These are phyloP conservation scores for Sporothrix curviconia DNA, from an alignment of 2,329 filamentous ascomycete species.

Conservation along the genomic window DNA sequence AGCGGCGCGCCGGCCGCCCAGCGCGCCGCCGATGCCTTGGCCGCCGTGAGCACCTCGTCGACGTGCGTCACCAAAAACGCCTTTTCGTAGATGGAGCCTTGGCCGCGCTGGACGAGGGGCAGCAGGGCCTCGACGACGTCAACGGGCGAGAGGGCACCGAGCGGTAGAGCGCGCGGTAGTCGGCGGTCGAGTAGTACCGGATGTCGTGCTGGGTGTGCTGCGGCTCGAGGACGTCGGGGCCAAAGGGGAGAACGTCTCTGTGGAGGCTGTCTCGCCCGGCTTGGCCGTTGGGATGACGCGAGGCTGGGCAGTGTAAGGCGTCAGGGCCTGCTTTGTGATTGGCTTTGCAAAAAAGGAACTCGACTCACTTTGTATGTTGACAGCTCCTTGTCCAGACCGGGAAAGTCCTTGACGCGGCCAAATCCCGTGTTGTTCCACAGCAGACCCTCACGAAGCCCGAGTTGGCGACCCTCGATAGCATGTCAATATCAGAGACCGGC, in stretches of 20 bases:
- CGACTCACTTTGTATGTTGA: constrained; percentile 43
- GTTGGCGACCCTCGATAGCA: constrained; percentile 49
- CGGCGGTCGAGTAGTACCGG: constrained; percentile 62
- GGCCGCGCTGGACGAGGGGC: constrained; percentile 59
- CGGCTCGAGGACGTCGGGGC: constrained; percentile 34
- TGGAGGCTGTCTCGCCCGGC: constrained; percentile 19
- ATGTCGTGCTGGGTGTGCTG: constrained; percentile 33
- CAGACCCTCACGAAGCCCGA: constrained; percentile 54
- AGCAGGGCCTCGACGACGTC: constrained; percentile 66
- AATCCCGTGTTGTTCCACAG: constrained; percentile 66
- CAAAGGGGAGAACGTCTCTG: constrained; percentile 34
- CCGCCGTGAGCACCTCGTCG: constrained; percentile 59
- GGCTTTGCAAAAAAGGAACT: too few species aligned
- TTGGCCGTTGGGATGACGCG: constrained; percentile 23
- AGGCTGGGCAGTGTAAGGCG: not conserved
- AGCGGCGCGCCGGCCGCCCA: constrained; percentile 61
- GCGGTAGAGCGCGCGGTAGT: constrained; percentile 72
- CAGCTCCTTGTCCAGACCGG: constrained; percentile 38
- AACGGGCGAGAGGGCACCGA: constrained; percentile 62
- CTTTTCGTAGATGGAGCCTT: constrained; percentile 52
- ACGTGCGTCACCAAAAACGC: constrained; percentile 65
- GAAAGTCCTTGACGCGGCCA: constrained; percentile 39
- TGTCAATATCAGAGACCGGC: not conserved
- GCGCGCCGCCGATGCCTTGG: constrained; percentile 64
- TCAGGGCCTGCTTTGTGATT: too few species aligned